phyloP scores from a whole-genome alignment of 805 yeast species.

The Nakazawaea sp. region DNA sequence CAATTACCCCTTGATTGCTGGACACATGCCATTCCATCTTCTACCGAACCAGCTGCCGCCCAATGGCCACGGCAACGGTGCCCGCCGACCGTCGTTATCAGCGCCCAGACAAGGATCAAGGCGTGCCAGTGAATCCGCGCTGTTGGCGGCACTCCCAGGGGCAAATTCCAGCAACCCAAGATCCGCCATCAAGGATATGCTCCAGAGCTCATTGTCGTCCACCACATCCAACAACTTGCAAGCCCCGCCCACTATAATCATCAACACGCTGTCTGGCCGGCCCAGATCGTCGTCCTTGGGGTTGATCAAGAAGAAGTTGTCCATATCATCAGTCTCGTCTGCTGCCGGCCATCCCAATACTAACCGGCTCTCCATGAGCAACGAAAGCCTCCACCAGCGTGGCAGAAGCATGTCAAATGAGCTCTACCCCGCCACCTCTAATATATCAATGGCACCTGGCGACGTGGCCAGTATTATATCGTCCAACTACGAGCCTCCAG shows the following conservation, averaged over 20 bases:
- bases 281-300: conserved; percentile 9
- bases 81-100: too few species aligned
- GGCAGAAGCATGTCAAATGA: conserved; percentile 2
- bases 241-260: conserved; percentile 6
- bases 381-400: not conserved
- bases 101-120: not conserved
- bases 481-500: conserved; percentile 1
- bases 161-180: not conserved
- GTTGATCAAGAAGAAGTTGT: conserved; percentile 2
- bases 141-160: not conserved
- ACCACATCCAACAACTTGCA: not conserved
- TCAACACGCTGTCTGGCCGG: conserved; percentile 1
- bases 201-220: conserved; percentile 7
- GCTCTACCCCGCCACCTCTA: conserved; percentile 2
- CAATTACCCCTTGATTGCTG: too few species aligned
- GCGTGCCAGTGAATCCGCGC: conserved; percentile 4
- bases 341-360: not conserved
- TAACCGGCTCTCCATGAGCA: not conserved
- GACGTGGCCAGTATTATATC: conserved; percentile 6
- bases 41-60: too few species aligned
- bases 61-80: too few species aligned
- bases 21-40: too few species aligned
- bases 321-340: not conserved
- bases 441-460: conserved; percentile 3
- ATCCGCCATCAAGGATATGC: conserved; percentile 8